phyloP scores from a whole-genome alignment of 164 flowering plant genomes.

The Aristolochia fimbriata region DNA sequence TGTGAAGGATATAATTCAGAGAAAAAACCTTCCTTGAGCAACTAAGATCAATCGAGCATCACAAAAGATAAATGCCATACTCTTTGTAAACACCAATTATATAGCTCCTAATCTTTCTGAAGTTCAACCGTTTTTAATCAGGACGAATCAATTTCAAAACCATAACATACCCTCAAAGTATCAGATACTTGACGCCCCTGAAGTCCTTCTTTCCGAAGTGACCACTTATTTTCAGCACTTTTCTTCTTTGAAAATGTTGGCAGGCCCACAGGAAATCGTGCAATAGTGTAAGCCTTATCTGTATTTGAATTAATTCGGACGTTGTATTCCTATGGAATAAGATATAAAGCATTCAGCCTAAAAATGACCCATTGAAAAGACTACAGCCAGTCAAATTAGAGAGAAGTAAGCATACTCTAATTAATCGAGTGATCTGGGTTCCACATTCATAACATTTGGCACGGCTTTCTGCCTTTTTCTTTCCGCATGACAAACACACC shows the following conservation, averaged over 20 bases:
- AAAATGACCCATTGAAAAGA: not conserved
- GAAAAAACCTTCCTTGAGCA: no score
- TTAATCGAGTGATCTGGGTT: slow-evolving; percentile 50
- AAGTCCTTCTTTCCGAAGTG: slow-evolving; percentile 71
- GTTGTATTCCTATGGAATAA: slow-evolving; percentile 61
- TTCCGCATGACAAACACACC: slow-evolving; percentile 75
- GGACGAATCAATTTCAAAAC: no score
- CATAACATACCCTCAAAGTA: slow-evolving; percentile 59
- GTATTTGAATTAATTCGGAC: slow-evolving; percentile 57
- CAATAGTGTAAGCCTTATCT: slow-evolving; percentile 77
- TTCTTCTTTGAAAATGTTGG: slow-evolving; percentile 87
- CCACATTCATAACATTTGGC: slow-evolving; percentile 75
- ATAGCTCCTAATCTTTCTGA: no score
- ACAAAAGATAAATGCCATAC: no score
- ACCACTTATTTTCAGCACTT: slow-evolving; percentile 71
- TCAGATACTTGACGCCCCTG: slow-evolving; percentile 91
- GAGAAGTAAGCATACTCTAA: slow-evolving; percentile 34
- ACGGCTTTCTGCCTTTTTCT: slow-evolving; percentile 56
- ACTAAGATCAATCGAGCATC: no score
- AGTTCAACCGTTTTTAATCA: no score
- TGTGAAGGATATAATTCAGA: no score
- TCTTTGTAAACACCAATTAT: no score
- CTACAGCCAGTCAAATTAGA: not conserved
- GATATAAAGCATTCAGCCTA: not conserved
- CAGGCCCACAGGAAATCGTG: slow-evolving; percentile 69